A percentile compares a stretch with the other conserved stretches of the same genome.
phyloP scores from a whole-genome alignment of 495 filamentous ascomycete species.

The Talaromyces adpressus region DNA sequence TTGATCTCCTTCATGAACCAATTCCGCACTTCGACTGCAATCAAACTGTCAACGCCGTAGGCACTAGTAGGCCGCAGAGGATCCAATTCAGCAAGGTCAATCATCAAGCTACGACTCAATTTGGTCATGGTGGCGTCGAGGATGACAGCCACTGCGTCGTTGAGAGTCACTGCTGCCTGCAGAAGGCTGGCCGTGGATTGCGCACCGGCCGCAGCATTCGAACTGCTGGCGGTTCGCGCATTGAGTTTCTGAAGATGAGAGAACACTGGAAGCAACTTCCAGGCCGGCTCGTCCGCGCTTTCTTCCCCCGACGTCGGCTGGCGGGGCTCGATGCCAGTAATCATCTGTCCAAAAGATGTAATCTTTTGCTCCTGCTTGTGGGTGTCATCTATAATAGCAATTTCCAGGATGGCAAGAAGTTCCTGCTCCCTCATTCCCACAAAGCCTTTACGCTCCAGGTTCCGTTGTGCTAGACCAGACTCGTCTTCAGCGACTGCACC shows the following conservation, averaged over 20 bases:
- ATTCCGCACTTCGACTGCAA: background rate
- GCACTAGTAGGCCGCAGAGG: conserved; percentile 15
- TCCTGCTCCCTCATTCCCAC: conserved; percentile 16
- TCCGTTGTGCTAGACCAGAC: background rate
- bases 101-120: conserved; percentile 12
- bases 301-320: too few relatives aligned
- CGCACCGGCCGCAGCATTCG: background rate
- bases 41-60: conserved; percentile 10
- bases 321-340: too few relatives aligned
- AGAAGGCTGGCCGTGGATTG: background rate
- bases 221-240: background rate
- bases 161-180: background rate
- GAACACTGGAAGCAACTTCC: too few relatives aligned
- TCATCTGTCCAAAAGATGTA: too few relatives aligned
- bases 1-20: conserved; percentile 17
- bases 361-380: too few relatives aligned
- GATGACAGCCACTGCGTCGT: conserved; percentile 6
- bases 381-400: too few relatives aligned
- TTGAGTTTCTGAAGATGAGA: too few relatives aligned
- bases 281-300: too few relatives aligned
- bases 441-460: conserved; percentile 8
- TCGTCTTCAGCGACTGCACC: background rate
- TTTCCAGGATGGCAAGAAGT: conserved; percentile 9
- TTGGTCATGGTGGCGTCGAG: conserved; percentile 11
- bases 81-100: conserved; percentile 7